Conservation (phyloP, 345 rosid genomes). For the Rhodomyrtus tomentosa region DNA sequence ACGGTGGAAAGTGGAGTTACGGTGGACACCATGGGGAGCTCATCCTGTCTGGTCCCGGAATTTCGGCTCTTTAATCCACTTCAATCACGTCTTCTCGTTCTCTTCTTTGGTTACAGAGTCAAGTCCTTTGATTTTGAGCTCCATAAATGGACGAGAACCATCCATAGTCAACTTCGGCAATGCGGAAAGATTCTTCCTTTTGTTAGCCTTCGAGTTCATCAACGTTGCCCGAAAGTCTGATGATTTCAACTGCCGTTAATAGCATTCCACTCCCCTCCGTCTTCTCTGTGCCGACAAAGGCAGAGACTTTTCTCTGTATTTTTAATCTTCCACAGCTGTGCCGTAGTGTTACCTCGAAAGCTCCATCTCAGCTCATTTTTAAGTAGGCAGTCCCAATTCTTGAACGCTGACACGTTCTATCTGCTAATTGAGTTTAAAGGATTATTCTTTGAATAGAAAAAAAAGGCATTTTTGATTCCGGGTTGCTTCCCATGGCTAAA, state of each 20-base stretch:
- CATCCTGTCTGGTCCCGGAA: background rate
- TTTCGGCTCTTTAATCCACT: background rate
- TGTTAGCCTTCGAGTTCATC: background rate
- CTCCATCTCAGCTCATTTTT: background rate
- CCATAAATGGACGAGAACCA: background rate
- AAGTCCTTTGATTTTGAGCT: background rate
- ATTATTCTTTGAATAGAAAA: background rate
- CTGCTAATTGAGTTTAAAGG: background rate
- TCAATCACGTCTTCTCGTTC: background rate
- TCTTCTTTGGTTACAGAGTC: background rate
- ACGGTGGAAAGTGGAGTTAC: background rate
- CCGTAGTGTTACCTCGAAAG: slow-evolving; percentile 14
- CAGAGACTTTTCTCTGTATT: background rate
- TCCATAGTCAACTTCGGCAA: background rate
- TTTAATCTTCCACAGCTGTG: background rate
- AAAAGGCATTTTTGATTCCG: background rate
- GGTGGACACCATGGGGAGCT: background rate
- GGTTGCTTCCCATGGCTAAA: background rate
- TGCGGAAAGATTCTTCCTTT: background rate
- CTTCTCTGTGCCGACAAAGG: background rate
- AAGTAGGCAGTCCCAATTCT: background rate
- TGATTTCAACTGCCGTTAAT: background rate
- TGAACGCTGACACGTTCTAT: background rate
- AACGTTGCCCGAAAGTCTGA: background rate
- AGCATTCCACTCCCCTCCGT: background rate